phyloP scores from a whole-genome alignment of 768 basidiomycete genomes.

The Flagelloscypha sp. region DNA sequence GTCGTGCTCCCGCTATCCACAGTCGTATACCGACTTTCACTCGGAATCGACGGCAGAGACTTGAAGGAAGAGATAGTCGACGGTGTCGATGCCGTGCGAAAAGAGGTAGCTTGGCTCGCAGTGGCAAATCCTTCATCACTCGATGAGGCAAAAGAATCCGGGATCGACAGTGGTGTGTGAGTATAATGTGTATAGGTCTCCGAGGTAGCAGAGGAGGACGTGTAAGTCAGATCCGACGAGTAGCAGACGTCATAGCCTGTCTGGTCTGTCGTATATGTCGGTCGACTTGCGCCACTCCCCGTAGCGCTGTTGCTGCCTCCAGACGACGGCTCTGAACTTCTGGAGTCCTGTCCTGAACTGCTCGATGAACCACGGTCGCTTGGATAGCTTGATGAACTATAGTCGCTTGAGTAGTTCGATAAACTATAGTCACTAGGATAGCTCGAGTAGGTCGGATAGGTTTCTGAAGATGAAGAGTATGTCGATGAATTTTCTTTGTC shows the following conservation, averaged over 20 bases:
- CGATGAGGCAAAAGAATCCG: conserved; percentile 15
- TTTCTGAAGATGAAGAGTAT: no score
- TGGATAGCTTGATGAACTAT: no score
- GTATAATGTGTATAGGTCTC: conserved; percentile 18
- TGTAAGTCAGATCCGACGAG: conserved; percentile 37
- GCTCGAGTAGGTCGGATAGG: no score
- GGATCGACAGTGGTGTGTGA: conserved; percentile 24
- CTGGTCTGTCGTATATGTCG: no score
- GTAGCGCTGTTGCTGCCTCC: no score
- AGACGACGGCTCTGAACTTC: no score
- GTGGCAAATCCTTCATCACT: conserved; percentile 33
- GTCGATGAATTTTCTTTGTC: conserved; percentile 49
- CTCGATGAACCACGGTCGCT: no score
- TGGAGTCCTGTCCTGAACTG: no score
- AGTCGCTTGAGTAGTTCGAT: no score
- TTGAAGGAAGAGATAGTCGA: conserved; percentile 43
- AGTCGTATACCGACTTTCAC: conserved; percentile 44
- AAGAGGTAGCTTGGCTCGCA: conserved; percentile 39
- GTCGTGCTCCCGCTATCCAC: conserved; percentile 38
- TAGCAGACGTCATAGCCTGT: conserved; percentile 47
- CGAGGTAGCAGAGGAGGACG: conserved; percentile 12
- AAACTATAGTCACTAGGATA: no score
- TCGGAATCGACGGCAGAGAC: conserved; percentile 55
- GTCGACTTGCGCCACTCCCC: no score
- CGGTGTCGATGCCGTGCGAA: conserved; percentile 30